phyloP scores from a whole-genome alignment of 1,284 basidiomycete species.

The Meira nashicola region DNA sequence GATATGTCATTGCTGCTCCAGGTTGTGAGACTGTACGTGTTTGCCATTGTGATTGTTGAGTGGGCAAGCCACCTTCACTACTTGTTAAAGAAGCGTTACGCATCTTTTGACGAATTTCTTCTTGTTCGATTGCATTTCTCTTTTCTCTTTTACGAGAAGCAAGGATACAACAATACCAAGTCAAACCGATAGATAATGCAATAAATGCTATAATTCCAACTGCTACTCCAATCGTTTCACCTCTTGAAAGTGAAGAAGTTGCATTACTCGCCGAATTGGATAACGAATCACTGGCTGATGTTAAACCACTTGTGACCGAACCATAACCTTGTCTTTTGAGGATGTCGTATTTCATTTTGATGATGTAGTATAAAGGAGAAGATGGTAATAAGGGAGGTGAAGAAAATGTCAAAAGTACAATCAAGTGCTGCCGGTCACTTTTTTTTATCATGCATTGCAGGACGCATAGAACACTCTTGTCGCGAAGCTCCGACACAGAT shows the following conservation, averaged over 20 bases:
- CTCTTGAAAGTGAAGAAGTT: not conserved
- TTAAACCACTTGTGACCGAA: not conserved
- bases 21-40: too few species aligned
- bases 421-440: too few species aligned
- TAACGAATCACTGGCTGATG: not conserved
- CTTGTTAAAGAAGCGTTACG: too few species aligned
- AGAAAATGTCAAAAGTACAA: constrained; percentile 1
- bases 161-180: not conserved
- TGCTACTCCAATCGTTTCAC: not conserved
- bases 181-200: not conserved
- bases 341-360: not conserved
- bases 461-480: too few species aligned
- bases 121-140: not conserved
- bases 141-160: not conserved
- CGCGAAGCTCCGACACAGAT: too few species aligned
- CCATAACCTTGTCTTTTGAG: not conserved
- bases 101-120: not conserved
- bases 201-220: not conserved
- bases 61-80: too few species aligned
- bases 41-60: too few species aligned
- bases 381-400: not conserved
- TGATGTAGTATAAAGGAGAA: too few species aligned
- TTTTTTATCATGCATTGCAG: too few species aligned
- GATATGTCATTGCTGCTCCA: too few species aligned
- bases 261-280: not conserved